phyloP scores from a whole-genome alignment of 169 alveolate genomes.

The Neospora caninum region DNA sequence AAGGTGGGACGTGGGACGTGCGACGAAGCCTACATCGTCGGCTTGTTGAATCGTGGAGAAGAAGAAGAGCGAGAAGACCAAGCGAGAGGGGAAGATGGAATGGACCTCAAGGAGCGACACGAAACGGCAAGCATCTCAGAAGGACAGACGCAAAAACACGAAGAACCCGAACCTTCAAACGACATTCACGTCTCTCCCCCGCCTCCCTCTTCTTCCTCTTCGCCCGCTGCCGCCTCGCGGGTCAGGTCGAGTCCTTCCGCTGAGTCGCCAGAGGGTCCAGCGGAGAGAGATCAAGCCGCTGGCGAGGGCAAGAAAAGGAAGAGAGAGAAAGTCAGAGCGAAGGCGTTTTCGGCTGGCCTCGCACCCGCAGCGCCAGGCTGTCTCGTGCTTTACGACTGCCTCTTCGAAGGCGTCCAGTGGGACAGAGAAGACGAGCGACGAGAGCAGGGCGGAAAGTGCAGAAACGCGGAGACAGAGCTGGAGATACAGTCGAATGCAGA shows the following conservation, averaged over 20 bases:
- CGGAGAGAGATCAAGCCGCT: background rate
- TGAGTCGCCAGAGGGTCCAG: background rate
- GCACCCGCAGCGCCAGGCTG: constrained; percentile 2
- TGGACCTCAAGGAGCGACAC: too few relatives aligned
- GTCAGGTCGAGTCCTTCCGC: too few relatives aligned
- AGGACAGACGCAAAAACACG: too few relatives aligned
- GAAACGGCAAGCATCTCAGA: too few relatives aligned
- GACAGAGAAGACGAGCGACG: background rate
- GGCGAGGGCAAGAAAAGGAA: background rate
- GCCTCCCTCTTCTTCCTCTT: too few relatives aligned
- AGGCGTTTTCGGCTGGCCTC: background rate
- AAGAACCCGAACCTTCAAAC: too few relatives aligned
- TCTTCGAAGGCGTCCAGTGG: background rate
- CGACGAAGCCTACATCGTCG: background rate
- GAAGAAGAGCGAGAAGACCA: background rate
- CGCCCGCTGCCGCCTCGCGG: too few relatives aligned
- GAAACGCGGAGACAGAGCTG: too few relatives aligned
- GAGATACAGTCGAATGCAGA: background rate
- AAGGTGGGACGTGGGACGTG: constrained; percentile 29
- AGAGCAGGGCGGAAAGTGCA: background rate
- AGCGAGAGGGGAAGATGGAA: too few relatives aligned
- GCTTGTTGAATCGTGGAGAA: background rate
- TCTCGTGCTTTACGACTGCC: background rate
- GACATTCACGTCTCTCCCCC: too few relatives aligned
- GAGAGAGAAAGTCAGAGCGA: background rate